Base-by-base conservation (phyloP, 2,329 filamentous ascomycete genomes). In the Exophiala mesophila region DNA sequence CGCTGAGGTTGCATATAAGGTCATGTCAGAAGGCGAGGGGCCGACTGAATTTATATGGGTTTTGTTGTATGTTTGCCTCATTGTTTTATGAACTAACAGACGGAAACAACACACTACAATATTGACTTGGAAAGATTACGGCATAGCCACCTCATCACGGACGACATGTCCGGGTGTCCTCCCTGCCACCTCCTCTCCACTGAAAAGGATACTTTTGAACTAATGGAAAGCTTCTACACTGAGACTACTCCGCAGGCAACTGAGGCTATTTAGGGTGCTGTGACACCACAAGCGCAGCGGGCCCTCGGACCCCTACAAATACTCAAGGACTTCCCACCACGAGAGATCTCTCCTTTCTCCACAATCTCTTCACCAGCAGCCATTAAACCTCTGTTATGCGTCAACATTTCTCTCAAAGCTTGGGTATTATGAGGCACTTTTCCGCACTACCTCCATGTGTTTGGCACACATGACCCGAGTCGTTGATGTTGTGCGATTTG, bases 191-290 rank as follows among this genome's bases (percentile, higher is more conserved):
- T 53, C 28, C 45, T 53, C 26, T 43, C 39, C 12, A 47, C 50
- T 12, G 47, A 53, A 19, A 53, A 53, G 34, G 50, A 65, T 57
- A 55, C 20, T 52, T 76, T 2, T 60, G 75, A 4, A 75, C 78
- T 45, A 74, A 77, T 39, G 71, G 60, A 0, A 50, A 76, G 20
- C 66, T 77, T 0, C 76, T 76, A 45, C 72, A 75, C 47, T n/a
- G n/a, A n/a, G n/a, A n/a, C n/a, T n/a, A n/a, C n/a, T n/a, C n/a
- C n/a, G n/a, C n/a, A n/a, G n/a, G n/a, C n/a, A n/a, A n/a, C n/a
- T n/a, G n/a, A n/a, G n/a, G n/a, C n/a, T n/a, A n/a, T n/a, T n/a
- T n/a, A n/a, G n/a, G n/a, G n/a, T n/a, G n/a, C n/a, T n/a, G n/a
- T n/a, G n/a, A n/a, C n/a, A n/a, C n/a, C n/a, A n/a, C n/a, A n/a